Evolutionary conservation across 2,329 filamentous ascomycete species (phyloP).

Genomic region (Clonostachys sp.): DNA sequence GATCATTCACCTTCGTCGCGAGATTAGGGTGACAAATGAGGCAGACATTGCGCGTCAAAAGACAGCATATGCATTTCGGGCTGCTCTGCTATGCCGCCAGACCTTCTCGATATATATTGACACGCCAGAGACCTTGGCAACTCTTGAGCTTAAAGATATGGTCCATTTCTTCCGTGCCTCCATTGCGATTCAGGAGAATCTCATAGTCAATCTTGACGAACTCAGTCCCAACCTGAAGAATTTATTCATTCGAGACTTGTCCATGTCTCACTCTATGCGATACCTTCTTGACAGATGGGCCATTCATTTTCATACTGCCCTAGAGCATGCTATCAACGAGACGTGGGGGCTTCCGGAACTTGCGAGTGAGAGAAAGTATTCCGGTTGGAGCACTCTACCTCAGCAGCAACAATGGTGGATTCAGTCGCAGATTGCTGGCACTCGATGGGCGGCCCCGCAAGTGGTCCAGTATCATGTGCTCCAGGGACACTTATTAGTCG

Average conservation of each 20-base stretch:
- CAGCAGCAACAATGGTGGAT: constrained; percentile 6
- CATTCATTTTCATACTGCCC: constrained; percentile 1
- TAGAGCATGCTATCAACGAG: constrained; percentile 6
- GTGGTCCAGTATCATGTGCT: constrained; percentile 24
- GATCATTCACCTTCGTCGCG: constrained; percentile 39
- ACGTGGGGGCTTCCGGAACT: constrained; percentile 4
- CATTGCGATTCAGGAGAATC: constrained; percentile 17
- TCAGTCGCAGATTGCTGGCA: neutral
- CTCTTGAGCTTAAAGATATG: neutral
- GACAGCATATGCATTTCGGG: constrained; percentile 40
- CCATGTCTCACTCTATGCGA: neutral
- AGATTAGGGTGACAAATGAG: constrained; percentile 32
- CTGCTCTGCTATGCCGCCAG: constrained; percentile 49
- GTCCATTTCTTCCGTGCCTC: constrained; percentile 13
- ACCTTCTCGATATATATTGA: constrained; percentile 18
- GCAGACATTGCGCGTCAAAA: constrained; percentile 23
- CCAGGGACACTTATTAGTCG: constrained; percentile 25
- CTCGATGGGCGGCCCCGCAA: constrained; percentile 6
- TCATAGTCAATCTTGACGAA: constrained; percentile 7
- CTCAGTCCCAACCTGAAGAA: neutral
- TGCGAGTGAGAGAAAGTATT: neutral
- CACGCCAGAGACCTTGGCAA: neutral
- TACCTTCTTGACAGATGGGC: constrained; percentile 13
- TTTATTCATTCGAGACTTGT: no score
- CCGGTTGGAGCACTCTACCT: neutral